These are phyloP conservation scores for Clonostachys rhizophaga DNA, from an alignment of 2,329 filamentous ascomycete genomes.

Conservation along the genomic window DNA sequence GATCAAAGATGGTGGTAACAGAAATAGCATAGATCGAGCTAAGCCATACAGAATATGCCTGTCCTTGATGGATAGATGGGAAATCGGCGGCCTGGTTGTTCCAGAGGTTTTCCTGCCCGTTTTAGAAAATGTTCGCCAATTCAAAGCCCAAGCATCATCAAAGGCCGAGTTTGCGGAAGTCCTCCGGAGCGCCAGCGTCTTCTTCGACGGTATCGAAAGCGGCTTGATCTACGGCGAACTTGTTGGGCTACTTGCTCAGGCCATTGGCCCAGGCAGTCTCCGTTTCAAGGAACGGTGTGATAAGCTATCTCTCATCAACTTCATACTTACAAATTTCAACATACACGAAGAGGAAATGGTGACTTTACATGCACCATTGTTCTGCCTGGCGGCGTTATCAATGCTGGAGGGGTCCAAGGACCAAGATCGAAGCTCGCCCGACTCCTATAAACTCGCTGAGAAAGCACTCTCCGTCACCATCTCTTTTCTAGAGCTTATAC, in stretches of 20 bases:
- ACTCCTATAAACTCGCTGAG: constrained; percentile 27
- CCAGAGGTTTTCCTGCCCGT: constrained; percentile 85
- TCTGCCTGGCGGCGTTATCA: constrained; percentile 52
- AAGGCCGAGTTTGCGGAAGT: constrained; percentile 79
- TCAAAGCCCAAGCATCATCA: constrained; percentile 59
- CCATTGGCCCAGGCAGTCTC: constrained; percentile 43
- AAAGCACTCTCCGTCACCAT: constrained; percentile 43
- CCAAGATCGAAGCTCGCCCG: constrained; percentile 16
- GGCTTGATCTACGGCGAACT: constrained; percentile 88
- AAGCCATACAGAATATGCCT: constrained; percentile 87
- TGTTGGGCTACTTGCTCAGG: constrained; percentile 59
- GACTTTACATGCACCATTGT: constrained; percentile 74
- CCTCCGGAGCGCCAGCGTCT: constrained; percentile 85
- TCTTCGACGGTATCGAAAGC: constrained; percentile 96
- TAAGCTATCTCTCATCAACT: constrained; percentile 70
- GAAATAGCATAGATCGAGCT: constrained; percentile 56
- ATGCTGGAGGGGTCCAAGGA: constrained; percentile 53
- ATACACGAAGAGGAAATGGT: constrained; percentile 96
- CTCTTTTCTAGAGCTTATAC: constrained; percentile 58
- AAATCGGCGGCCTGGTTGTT: constrained; percentile 86
- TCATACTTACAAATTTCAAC: constrained; percentile 86
- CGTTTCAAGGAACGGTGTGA: constrained; percentile 44
- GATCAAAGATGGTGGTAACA: constrained; percentile 46
- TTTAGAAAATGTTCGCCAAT: constrained; percentile 73
- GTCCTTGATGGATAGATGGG: constrained; percentile 97